A percentile compares a stretch with the other conserved stretches of the same genome.
Evolutionary conservation across 352 stramenopile genomes (phyloP).

Genomic region (Pseudoperonospora humuli): DNA sequence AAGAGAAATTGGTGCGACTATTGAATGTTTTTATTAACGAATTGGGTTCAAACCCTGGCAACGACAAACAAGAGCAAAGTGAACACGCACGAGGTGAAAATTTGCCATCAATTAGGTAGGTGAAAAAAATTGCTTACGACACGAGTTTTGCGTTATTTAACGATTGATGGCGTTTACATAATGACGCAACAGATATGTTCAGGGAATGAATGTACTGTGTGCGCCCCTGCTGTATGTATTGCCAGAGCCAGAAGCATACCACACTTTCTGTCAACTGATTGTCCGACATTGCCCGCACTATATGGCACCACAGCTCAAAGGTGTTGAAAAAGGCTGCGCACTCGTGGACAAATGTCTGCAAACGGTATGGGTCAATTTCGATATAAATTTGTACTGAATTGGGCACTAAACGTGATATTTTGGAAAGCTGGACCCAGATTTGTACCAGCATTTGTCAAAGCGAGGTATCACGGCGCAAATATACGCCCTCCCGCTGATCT

Average conservation of each 20-base stretch:
- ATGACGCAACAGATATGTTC: slow-evolving; percentile 62
- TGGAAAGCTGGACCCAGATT: slow-evolving; percentile 60
- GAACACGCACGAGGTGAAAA: slow-evolving; percentile 20
- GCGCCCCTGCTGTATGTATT: slow-evolving; percentile 89
- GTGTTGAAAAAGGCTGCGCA: slow-evolving; percentile 70
- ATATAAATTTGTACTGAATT: not conserved
- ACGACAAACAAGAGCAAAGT: slow-evolving; percentile 16
- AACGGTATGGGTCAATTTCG: slow-evolving; percentile 28
- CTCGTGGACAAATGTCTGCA: slow-evolving; percentile 78
- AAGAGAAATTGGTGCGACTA: slow-evolving; percentile 86
- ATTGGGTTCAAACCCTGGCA: slow-evolving; percentile 31
- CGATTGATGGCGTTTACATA: too few relatives aligned
- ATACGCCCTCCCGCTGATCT: slow-evolving; percentile 82
- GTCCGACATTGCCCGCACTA: slow-evolving; percentile 85
- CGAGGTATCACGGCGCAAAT: slow-evolving; percentile 76
- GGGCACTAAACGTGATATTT: not conserved
- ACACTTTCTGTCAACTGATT: slow-evolving; percentile 85
- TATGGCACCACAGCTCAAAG: slow-evolving; percentile 82
- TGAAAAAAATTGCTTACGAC: too few relatives aligned
- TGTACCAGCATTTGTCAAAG: slow-evolving; percentile 71
- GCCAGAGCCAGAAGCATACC: slow-evolving; percentile 86
- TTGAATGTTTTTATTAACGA: slow-evolving; percentile 90
- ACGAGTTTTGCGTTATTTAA: too few relatives aligned
- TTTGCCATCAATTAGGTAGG: slow-evolving; percentile 36
- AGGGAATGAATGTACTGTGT: slow-evolving; percentile 90